Conservation (phyloP, 1,139 yeast species). For the Pichia sp. region DNA sequence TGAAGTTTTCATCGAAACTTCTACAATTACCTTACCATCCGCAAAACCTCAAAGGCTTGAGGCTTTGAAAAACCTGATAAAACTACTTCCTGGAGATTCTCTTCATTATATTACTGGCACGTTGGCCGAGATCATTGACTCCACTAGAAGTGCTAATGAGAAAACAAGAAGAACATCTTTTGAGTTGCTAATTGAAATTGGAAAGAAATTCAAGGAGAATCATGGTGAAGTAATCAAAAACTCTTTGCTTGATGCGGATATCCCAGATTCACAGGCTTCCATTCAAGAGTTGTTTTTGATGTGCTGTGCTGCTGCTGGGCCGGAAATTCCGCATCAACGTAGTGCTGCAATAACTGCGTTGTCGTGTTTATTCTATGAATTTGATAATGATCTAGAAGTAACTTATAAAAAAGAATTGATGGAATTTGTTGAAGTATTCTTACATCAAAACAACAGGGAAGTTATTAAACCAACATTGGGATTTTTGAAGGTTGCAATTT, state of each 20-base stretch:
- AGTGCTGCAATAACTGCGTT: slow-evolving; percentile 92
- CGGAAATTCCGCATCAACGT: slow-evolving; percentile 89
- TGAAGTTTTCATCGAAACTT: slow-evolving; percentile 48
- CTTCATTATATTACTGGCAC: slow-evolving; percentile 74
- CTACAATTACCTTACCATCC: slow-evolving; percentile 57
- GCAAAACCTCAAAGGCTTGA: slow-evolving; percentile 77
- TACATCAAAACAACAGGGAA: slow-evolving; percentile 87
- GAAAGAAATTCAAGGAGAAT: slow-evolving; percentile 50
- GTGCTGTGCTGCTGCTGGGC: slow-evolving; percentile 95
- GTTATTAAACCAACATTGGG: slow-evolving; percentile 93
- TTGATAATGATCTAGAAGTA: slow-evolving; percentile 52
- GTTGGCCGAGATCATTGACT: slow-evolving; percentile 79
- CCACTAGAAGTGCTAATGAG: slow-evolving; percentile 91
- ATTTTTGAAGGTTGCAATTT: slow-evolving; percentile 83
- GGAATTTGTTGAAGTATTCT: slow-evolving; percentile 82
- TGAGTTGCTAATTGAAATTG: slow-evolving; percentile 72
- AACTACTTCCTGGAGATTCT: slow-evolving; percentile 53
- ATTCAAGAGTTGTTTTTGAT: slow-evolving; percentile 82
- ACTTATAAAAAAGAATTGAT: slow-evolving; percentile 64
- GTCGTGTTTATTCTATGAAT: slow-evolving; percentile 81
- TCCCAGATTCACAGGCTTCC: slow-evolving; percentile 59
- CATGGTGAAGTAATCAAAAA: slow-evolving; percentile 65
- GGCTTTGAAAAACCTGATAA: slow-evolving; percentile 56
- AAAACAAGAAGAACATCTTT: slow-evolving; percentile 82
- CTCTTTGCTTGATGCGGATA: slow-evolving; percentile 50